Percentiles rank a stretch among this genome's conserved stretches.
phyloP scores from a whole-genome alignment of 2,329 filamentous ascomycete genomes.

The Diaporthe capsici region DNA sequence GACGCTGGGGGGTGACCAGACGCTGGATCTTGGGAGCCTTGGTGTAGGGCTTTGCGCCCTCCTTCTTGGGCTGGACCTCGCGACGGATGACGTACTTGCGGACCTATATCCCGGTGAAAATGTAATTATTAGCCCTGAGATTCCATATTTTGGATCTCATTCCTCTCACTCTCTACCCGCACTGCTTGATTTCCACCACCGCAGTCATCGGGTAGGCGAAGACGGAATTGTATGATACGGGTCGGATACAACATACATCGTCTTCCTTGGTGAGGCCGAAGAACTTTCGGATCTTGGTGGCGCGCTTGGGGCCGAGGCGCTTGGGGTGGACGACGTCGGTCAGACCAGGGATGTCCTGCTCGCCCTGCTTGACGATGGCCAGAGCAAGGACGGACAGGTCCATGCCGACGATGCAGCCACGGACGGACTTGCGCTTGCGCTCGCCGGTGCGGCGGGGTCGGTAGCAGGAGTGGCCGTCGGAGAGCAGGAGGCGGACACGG shows the following conservation, averaged over 20 bases:
- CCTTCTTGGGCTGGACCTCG: conserved; percentile 96
- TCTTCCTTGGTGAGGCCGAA: conserved; percentile 99
- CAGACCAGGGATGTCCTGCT: conserved; percentile 91
- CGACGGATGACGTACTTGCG: conserved; percentile 99
- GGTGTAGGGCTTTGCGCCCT: conserved; percentile 98
- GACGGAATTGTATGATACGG: conserved; percentile 68
- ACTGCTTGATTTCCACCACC: conserved; percentile 58
- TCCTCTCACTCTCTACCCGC: conserved; percentile 73
- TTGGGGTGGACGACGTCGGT: conserved; percentile 99
- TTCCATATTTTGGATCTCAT: conserved; percentile 39
- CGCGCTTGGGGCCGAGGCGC: conserved; percentile 99
- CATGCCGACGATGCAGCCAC: conserved; percentile 97
- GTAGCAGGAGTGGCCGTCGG: conserved; percentile 99
- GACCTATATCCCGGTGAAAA: conserved; percentile 73
- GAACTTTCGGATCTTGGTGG: conserved; percentile 99
- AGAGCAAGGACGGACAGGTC: conserved; percentile 97
- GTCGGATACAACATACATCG: conserved; percentile 82
- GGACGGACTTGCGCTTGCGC: conserved; percentile 99
- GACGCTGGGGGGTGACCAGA: conserved; percentile 98
- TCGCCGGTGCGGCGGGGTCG: conserved; percentile 96
- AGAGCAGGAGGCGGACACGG: conserved; percentile 96
- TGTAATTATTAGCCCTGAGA: conserved; percentile 53
- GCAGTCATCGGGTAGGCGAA: conserved; percentile 77
- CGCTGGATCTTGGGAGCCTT: conserved; percentile 99
- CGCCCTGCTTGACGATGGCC: conserved; percentile 97